phyloP scores from a whole-genome alignment of 2,329 filamentous ascomycete species.

The Fusarium humuli region DNA sequence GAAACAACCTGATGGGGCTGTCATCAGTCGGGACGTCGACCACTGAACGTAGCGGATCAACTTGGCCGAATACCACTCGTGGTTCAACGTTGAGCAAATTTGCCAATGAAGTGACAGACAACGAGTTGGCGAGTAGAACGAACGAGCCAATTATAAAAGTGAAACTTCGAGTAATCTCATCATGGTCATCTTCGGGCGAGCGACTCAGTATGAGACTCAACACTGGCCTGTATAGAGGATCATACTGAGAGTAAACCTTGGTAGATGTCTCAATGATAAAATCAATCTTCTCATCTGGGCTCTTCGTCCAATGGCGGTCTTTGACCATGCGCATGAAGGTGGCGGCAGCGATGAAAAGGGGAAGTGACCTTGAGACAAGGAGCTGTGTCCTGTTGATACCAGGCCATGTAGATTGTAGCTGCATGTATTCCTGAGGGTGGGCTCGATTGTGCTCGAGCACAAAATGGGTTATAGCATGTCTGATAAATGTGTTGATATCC shows the following conservation, averaged over 20 bases:
- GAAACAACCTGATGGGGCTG: slow-evolving; percentile 39
- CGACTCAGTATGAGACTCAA: not conserved
- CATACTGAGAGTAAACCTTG: not conserved
- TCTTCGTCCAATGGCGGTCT: not conserved
- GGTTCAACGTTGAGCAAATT: not conserved
- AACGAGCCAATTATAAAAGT: too few relatives aligned
- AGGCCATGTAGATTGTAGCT: accelerated
- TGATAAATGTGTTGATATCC: not conserved
- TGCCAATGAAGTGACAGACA: slow-evolving; percentile 21
- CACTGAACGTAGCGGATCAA: not conserved
- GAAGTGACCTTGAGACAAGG: not conserved
- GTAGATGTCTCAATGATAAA: not conserved
- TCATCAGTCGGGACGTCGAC: not conserved
- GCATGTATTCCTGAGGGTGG: not conserved
- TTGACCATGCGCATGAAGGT: not conserved
- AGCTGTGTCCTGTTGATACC: accelerated
- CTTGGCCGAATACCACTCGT: not conserved
- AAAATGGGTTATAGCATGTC: accelerated
- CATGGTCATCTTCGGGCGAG: not conserved
- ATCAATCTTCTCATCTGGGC: not conserved
- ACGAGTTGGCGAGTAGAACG: slow-evolving; percentile 40
- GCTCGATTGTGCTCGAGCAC: not conserved
- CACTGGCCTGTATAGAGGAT: not conserved
- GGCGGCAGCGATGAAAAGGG: not conserved
- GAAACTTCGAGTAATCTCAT: too few relatives aligned